A percentile compares a stretch with the other conserved stretches of the same genome.
phyloP scores from a whole-genome alignment of 768 basidiomycete species.

The Trametes cingulata region DNA sequence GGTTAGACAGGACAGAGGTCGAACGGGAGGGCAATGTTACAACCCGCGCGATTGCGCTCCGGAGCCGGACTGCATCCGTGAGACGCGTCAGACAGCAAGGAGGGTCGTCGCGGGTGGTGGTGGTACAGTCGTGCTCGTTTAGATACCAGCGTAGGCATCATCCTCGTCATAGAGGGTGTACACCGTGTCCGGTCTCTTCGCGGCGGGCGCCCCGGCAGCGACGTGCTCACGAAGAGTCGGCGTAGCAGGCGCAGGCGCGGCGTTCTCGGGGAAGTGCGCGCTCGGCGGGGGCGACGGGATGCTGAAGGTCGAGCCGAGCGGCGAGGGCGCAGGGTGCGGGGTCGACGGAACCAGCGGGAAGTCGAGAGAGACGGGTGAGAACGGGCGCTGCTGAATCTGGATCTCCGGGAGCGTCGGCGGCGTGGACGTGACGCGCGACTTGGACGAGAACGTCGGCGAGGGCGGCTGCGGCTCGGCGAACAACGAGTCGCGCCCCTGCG shows the following conservation, averaged over 20 bases:
- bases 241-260: slow-evolving; percentile 2
- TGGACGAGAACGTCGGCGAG: slow-evolving; percentile 32
- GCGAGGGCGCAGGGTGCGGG: slow-evolving; percentile 27
- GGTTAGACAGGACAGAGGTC: slow-evolving; percentile 1
- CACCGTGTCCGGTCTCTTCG: slow-evolving; percentile 50
- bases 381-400: slow-evolving; percentile 43
- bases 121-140: slow-evolving; percentile 25
- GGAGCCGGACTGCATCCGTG: not conserved
- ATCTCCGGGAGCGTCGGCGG: slow-evolving; percentile 61
- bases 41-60: not conserved
- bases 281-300: slow-evolving; percentile 21
- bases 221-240: not conserved
- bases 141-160: slow-evolving; percentile 73
- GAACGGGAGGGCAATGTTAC: slow-evolving; percentile 8
- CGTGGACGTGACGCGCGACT: slow-evolving; percentile 47
- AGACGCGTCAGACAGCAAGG: not conserved
- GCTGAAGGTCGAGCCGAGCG: slow-evolving; percentile 26
- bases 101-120: slow-evolving; percentile 5
- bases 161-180: slow-evolving; percentile 58
- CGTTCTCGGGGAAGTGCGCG: slow-evolving; percentile 23
- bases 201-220: slow-evolving; percentile 4
- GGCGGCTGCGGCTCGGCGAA: slow-evolving; percentile 26
- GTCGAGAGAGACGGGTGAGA: slow-evolving; percentile 38
- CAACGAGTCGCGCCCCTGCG: slow-evolving; percentile 13
- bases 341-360: slow-evolving; percentile 24